Conservation (phyloP, 805 yeast genomes). For the Diddensiella santjacobensis region DNA sequence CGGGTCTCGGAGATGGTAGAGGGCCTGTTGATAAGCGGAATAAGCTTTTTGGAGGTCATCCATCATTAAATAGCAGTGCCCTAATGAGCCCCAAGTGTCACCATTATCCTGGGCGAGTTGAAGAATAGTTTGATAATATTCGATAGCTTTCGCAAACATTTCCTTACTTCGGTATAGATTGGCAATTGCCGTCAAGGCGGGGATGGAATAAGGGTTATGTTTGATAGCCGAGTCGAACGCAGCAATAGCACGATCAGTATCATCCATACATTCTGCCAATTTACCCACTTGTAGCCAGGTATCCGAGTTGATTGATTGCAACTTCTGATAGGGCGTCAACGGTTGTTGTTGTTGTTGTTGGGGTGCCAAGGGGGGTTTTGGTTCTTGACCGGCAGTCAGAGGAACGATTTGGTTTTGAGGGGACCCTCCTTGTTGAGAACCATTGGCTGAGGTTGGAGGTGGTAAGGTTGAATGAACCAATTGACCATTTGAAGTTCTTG, state of each 20-base stretch:
- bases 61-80: slow-evolving; percentile 94
- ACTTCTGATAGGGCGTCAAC: slow-evolving; percentile 22
- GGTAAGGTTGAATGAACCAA: slow-evolving; percentile 5
- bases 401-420: slow-evolving; percentile 1
- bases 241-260: slow-evolving; percentile 80
- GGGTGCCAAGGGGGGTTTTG: slow-evolving; percentile 7
- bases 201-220: slow-evolving; percentile 80
- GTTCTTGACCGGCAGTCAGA: background rate
- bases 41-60: slow-evolving; percentile 95
- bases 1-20: slow-evolving; percentile 85
- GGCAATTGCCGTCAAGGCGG: slow-evolving; percentile 80
- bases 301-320: slow-evolving; percentile 38
- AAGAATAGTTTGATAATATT: slow-evolving; percentile 83
- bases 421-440: slow-evolving; percentile 5
- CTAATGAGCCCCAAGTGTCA: slow-evolving; percentile 91
- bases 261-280: slow-evolving; percentile 84
- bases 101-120: slow-evolving; percentile 82
- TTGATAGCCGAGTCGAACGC: slow-evolving; percentile 86
- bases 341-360: slow-evolving; percentile 16
- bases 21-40: slow-evolving; percentile 93
- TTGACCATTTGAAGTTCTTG: slow-evolving; percentile 19
- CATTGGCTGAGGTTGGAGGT: slow-evolving; percentile 10
- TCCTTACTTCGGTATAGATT: slow-evolving; percentile 85
- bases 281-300: slow-evolving; percentile 90
- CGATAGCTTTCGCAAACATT: slow-evolving; percentile 91